These are phyloP conservation scores for Aspergillus wentii DNA, from an alignment of 495 filamentous ascomycete species.

Conservation along the genomic window DNA sequence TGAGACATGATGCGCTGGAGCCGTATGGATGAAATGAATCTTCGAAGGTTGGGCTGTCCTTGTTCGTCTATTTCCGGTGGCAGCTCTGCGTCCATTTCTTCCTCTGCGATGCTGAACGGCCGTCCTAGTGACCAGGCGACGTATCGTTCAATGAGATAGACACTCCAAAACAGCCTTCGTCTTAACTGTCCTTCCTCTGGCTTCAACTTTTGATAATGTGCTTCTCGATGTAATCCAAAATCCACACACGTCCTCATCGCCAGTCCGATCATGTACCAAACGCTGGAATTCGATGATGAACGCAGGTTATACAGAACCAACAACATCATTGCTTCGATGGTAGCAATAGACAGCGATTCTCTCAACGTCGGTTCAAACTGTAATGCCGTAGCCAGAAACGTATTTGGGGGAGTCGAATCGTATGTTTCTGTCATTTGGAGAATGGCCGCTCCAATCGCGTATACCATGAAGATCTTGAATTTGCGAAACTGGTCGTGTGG, in stretches of 20 bases:
- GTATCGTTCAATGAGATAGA: slow-evolving; percentile 34
- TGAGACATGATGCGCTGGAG: slow-evolving; percentile 34
- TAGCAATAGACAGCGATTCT: slow-evolving; percentile 27
- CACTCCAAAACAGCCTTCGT: slow-evolving; percentile 37
- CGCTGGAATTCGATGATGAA: slow-evolving; percentile 27
- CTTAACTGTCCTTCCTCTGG: slow-evolving; percentile 26
- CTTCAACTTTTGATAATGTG: slow-evolving; percentile 14
- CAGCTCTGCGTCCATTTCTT: slow-evolving; percentile 32
- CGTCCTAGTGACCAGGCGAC: slow-evolving; percentile 32
- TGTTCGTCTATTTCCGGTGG: slow-evolving; percentile 23
- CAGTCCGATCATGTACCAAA: slow-evolving; percentile 42
- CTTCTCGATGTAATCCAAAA: slow-evolving; percentile 32
- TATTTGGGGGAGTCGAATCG: slow-evolving; percentile 13
- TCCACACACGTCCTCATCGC: slow-evolving; percentile 40
- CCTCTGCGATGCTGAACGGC: slow-evolving; percentile 36
- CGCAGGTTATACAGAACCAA: slow-evolving; percentile 34
- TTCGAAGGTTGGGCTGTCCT: slow-evolving; percentile 10
- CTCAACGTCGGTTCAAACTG: slow-evolving; percentile 25
- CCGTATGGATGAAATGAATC: slow-evolving; percentile 27
- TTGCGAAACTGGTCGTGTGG: slow-evolving; percentile 23
- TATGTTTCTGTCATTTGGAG: slow-evolving; percentile 33
- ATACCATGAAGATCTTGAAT: slow-evolving; percentile 42
- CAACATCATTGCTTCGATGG: slow-evolving; percentile 37
- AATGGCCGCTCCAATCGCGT: slow-evolving; percentile 35
- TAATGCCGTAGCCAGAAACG: slow-evolving; percentile 20